phyloP scores from a whole-genome alignment of 106 monocot species.

The Acanthochlamys bracteata region DNA sequence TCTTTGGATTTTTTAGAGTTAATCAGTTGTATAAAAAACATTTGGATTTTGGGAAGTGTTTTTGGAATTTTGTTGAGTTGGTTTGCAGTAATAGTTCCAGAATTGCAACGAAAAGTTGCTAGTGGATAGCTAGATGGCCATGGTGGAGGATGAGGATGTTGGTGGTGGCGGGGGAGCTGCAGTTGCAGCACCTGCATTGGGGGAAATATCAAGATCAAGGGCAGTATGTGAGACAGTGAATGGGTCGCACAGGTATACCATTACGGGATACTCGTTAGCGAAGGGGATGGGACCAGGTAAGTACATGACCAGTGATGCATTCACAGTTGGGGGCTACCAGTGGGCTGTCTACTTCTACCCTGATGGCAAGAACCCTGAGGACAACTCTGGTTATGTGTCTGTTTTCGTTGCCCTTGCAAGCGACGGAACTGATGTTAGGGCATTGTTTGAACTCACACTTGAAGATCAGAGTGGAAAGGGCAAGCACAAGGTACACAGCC shows the following conservation, averaged over 20 bases:
- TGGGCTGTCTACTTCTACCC: slow-evolving; percentile 82
- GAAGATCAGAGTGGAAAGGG: slow-evolving; percentile 61
- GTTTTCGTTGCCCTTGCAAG: slow-evolving; percentile 61
- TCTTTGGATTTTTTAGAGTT: too few species aligned
- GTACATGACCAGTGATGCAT: slow-evolving; percentile 56
- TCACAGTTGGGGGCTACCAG: slow-evolving; percentile 57
- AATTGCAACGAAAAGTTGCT: too few species aligned
- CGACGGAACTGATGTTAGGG: slow-evolving; percentile 62
- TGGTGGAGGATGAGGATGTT: background rate
- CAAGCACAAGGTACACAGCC: slow-evolving; percentile 65
- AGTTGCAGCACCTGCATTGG: background rate
- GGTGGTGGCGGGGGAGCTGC: background rate
- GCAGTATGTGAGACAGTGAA: slow-evolving; percentile 63
- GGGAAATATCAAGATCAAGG: slow-evolving; percentile 25
- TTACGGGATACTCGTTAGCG: slow-evolving; percentile 66
- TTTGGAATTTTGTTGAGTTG: too few species aligned
- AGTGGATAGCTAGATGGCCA: background rate
- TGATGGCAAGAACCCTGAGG: slow-evolving; percentile 74
- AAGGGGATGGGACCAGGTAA: slow-evolving; percentile 72
- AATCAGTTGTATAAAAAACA: too few species aligned
- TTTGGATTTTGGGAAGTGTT: too few species aligned
- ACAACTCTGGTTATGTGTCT: slow-evolving; percentile 53
- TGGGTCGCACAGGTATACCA: slow-evolving; percentile 52
- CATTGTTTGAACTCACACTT: slow-evolving; percentile 60
- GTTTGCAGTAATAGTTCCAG: too few species aligned